These are phyloP conservation scores for Dalbergia oliveri DNA, from an alignment of 306 rosid species.

Conservation along the genomic window DNA sequence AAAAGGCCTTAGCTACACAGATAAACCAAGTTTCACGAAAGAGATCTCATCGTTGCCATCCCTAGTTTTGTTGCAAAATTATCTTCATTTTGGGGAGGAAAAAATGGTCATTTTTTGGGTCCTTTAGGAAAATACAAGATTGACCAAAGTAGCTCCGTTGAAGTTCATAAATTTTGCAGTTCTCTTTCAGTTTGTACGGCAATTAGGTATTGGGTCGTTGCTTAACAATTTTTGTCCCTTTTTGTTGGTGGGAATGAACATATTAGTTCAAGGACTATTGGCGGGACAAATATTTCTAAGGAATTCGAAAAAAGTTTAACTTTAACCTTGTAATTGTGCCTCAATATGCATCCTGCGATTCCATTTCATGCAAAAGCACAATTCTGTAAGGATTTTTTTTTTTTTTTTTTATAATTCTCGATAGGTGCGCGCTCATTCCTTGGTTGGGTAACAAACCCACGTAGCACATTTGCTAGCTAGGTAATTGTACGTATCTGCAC, in stretches of 20 bases:
- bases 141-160: not conserved
- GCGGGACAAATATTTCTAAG: not conserved
- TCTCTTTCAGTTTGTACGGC: constrained; percentile 7
- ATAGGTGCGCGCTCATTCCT: not conserved
- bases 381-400: not conserved
- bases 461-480: not conserved
- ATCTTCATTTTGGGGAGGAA: constrained; percentile 12
- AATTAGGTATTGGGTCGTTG: constrained; percentile 31
- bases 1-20: constrained; percentile 16
- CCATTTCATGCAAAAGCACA: not conserved
- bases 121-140: constrained; percentile 22
- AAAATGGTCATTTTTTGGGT: constrained; percentile 26
- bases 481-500: not conserved
- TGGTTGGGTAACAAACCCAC: not conserved
- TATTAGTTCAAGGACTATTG: not conserved
- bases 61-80: constrained; percentile 41
- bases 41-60: constrained; percentile 29
- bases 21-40: constrained; percentile 30
- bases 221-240: not conserved
- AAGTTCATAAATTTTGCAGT: constrained; percentile 32
- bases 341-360: not conserved
- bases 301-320: constrained; percentile 28
- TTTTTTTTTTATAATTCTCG: no score
- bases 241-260: not conserved
- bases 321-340: constrained; percentile 15